These are phyloP conservation scores for Anastatica hierochuntica DNA, from an alignment of 345 rosid genomes.

Conservation along the genomic window DNA sequence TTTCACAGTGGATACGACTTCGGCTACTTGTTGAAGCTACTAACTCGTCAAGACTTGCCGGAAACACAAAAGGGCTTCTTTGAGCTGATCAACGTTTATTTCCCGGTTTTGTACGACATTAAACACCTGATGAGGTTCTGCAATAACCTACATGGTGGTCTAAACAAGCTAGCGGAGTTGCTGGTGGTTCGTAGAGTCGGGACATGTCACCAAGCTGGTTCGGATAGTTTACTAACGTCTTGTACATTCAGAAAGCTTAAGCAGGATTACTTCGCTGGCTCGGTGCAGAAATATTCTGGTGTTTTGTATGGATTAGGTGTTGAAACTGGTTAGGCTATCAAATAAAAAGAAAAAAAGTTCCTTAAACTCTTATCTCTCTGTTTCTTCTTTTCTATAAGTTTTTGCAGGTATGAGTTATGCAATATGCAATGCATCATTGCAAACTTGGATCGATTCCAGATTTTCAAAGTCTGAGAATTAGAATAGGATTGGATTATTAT, in stretches of 20 bases:
- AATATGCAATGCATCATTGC: too few species aligned
- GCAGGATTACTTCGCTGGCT: constrained; percentile 66
- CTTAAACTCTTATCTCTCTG: background rate
- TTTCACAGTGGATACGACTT: constrained; percentile 96
- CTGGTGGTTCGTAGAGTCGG: constrained; percentile 83
- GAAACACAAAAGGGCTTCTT: constrained; percentile 54
- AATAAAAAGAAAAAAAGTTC: constrained; percentile 10
- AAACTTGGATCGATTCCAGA: background rate
- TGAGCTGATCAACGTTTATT: constrained; percentile 50
- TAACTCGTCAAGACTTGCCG: constrained; percentile 60
- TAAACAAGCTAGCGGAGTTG: constrained; percentile 80
- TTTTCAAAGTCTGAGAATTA: too few species aligned
- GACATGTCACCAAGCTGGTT: constrained; percentile 84
- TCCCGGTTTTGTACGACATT: constrained; percentile 69
- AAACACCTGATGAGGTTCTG: constrained; percentile 88
- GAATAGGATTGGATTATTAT: too few species aligned
- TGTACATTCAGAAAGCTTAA: constrained; percentile 79
- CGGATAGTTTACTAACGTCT: constrained; percentile 85
- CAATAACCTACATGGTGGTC: constrained; percentile 78
- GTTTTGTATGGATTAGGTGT: constrained; percentile 91
- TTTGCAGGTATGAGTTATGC: background rate
- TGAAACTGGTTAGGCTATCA: constrained; percentile 55
- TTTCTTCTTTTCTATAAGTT: background rate
- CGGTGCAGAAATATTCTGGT: constrained; percentile 68
- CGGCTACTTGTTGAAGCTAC: constrained; percentile 75